phyloP scores from a whole-genome alignment of 2,329 filamentous ascomycete species.

The Fusarium marasasianum region DNA sequence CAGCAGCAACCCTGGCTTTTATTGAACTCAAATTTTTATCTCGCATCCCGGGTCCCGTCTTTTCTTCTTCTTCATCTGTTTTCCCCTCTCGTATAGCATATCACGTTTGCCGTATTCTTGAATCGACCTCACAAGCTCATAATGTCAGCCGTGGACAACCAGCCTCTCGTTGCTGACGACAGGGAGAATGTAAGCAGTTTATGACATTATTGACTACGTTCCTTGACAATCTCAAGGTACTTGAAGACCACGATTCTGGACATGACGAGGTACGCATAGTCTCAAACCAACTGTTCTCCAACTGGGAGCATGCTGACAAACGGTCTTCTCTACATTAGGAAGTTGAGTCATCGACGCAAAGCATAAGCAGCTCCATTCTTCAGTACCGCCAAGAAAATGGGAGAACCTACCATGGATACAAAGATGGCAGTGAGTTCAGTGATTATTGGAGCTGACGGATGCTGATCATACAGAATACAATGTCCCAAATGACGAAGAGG shows the following conservation, averaged over 20 bases:
- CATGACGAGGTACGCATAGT: neutral
- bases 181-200: neutral
- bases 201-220: fast-evolving
- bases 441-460: fast-evolving
- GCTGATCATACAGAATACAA: slow-evolving; percentile 7
- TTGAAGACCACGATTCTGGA: neutral
- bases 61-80: neutral
- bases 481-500: slow-evolving; percentile 18
- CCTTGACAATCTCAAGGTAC: neutral
- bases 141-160: neutral
- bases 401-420: slow-evolving; percentile 17
- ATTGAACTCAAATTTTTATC: neutral
- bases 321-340: neutral
- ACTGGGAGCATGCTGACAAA: neutral
- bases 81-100: neutral
- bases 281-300: fast-evolving
- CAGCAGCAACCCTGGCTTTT: neutral
- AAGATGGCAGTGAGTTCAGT: slow-evolving; percentile 14
- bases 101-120: fast-evolving
- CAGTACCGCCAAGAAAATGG: slow-evolving; percentile 20
- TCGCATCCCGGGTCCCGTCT: no score
- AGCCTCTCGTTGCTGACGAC: slow-evolving; percentile 11
- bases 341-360: neutral
- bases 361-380: slow-evolving; percentile 15
- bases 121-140: fast-evolving